Percentiles rank a stretch among this genome's conserved stretches.
Conservation (phyloP, 371 early-diverging fungal species). For the Dinochytrium kinnereticum region DNA sequence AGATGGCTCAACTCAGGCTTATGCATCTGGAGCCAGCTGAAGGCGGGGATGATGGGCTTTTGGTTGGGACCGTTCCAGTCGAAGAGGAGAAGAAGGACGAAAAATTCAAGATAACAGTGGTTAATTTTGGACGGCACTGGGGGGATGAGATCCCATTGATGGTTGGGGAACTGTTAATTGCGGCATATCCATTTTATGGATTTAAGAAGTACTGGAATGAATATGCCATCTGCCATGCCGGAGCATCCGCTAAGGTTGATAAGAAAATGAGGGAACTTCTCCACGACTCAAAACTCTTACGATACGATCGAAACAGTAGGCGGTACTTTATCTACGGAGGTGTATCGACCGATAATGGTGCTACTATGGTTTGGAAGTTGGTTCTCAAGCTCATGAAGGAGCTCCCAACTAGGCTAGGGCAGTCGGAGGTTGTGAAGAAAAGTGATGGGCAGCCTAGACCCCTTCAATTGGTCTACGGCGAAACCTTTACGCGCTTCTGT, state of each 20-base stretch:
- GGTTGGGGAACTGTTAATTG: background rate
- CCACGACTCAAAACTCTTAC: background rate
- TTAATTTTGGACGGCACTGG: background rate
- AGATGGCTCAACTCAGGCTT: background rate
- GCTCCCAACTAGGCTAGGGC: background rate
- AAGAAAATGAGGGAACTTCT: background rate
- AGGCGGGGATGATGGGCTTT: background rate
- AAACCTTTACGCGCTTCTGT: background rate
- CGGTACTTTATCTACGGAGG: background rate
- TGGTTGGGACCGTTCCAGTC: background rate
- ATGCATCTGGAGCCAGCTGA: constrained; percentile 1
- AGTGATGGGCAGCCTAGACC: background rate
- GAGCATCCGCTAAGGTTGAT: too few relatives aligned
- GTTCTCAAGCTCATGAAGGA: background rate
- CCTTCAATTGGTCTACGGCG: background rate
- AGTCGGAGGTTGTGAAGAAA: too few relatives aligned
- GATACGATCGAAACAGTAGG: background rate
- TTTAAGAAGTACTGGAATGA: background rate
- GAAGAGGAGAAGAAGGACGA: constrained; percentile 5
- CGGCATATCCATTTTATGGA: background rate
- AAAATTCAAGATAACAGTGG: background rate
- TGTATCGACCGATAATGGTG: background rate
- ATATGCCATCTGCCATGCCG: too few relatives aligned
- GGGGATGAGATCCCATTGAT: constrained; percentile 12
- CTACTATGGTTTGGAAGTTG: background rate